These are phyloP conservation scores for Pythium folliculosum DNA, from an alignment of 352 stramenopile species.

Conservation along the genomic window DNA sequence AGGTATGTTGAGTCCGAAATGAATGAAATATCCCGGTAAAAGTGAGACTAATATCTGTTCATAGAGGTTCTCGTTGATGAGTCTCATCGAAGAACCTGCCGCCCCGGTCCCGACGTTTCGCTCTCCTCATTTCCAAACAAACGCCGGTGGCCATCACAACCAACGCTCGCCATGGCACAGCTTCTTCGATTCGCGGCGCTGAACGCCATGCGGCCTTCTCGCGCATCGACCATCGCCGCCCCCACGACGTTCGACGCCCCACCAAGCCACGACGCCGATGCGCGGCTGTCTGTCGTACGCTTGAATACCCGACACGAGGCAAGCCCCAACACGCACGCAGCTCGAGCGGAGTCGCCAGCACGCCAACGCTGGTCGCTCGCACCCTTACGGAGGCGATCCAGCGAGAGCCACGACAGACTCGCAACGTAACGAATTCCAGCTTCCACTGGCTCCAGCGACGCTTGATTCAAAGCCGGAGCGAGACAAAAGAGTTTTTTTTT, in stretches of 20 bases:
- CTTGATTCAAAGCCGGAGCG: not conserved
- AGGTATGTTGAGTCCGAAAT: too few relatives aligned
- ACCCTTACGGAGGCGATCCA: not conserved
- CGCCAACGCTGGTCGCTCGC: not conserved
- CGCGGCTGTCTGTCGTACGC: not conserved
- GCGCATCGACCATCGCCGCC: not conserved
- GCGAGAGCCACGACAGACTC: not conserved
- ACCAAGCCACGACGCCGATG: not conserved
- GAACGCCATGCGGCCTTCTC: conserved; percentile 4
- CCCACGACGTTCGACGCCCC: not conserved
- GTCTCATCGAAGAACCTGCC: too few relatives aligned
- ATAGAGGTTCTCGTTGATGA: not conserved
- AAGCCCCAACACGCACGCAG: not conserved
- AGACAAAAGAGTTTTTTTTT: too few relatives aligned
- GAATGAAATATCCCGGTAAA: too few relatives aligned
- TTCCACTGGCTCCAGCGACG: not conserved
- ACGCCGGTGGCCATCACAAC: not conserved
- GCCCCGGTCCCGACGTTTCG: too few relatives aligned
- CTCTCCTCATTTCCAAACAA: conserved; percentile 2
- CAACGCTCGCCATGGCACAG: not conserved
- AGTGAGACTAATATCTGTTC: not conserved
- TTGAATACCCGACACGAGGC: not conserved
- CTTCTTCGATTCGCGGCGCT: conserved; percentile 2
- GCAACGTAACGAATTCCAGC: not conserved
- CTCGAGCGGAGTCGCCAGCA: not conserved